Evolutionary conservation across 2,329 filamentous ascomycete genomes (phyloP).

Genomic region (Acarospora socialis): DNA sequence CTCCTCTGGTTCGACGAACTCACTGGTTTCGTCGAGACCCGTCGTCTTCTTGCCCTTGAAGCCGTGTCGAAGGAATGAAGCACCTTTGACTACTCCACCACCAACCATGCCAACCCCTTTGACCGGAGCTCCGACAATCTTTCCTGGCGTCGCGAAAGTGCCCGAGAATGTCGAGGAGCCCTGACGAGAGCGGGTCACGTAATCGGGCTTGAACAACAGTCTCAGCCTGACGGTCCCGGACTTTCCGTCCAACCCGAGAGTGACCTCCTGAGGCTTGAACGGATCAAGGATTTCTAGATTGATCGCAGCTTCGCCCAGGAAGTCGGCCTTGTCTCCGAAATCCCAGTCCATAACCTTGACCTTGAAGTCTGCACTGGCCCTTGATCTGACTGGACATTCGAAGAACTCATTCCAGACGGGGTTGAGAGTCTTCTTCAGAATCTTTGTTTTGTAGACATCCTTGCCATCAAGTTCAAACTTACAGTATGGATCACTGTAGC

Average conservation of each 20-base stretch:
- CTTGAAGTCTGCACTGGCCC: constrained; percentile 70
- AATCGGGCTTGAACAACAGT: constrained; percentile 84
- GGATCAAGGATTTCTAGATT: constrained; percentile 70
- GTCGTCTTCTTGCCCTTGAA: constrained; percentile 57
- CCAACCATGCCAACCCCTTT: constrained; percentile 77
- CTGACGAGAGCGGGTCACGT: constrained; percentile 72
- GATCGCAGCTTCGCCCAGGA: constrained; percentile 63
- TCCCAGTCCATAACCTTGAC: constrained; percentile 90
- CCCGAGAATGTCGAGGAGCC: constrained; percentile 88
- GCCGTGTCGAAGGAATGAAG: constrained; percentile 76
- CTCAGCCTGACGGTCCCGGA: constrained; percentile 71
- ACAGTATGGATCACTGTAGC: constrained; percentile 93
- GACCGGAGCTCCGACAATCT: constrained; percentile 88
- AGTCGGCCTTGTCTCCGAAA: constrained; percentile 88
- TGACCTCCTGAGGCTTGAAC: constrained; percentile 64
- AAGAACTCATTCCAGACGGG: constrained; percentile 96
- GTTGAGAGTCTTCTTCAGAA: constrained; percentile 89
- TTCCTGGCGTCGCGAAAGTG: constrained; percentile 73
- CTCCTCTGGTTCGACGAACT: constrained; percentile 26
- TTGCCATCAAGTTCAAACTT: constrained; percentile 83
- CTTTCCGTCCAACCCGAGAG: constrained; percentile 69
- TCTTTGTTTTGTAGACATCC: constrained; percentile 88
- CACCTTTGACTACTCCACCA: constrained; percentile 71
- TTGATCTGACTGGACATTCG: constrained; percentile 65
- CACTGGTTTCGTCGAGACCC: constrained; percentile 35